A percentile compares a stretch with the other conserved stretches of the same genome.
These are phyloP conservation scores for Scenedesmus sp. DNA, from an alignment of 163 green algal species.

Conservation along the genomic window DNA sequence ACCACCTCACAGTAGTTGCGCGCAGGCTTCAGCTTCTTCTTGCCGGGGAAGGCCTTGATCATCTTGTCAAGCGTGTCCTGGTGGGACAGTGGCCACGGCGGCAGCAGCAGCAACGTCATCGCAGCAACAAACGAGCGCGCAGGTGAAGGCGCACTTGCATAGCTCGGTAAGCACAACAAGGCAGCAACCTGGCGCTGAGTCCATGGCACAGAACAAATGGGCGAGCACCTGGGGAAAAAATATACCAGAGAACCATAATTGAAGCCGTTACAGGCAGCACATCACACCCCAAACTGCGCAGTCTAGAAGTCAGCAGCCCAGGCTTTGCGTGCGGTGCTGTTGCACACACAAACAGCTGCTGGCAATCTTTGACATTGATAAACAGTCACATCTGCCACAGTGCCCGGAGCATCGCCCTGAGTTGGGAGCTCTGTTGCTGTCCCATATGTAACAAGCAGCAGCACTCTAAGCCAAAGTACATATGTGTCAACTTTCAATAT, in stretches of 20 bases:
- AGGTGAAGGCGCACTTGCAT: no score
- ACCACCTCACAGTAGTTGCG: constrained; percentile 56
- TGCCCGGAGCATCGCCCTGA: no score
- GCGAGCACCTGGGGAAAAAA: no score
- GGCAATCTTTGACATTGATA: neutral
- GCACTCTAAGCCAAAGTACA: no score
- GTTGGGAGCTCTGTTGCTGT: no score
- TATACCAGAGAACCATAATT: no score
- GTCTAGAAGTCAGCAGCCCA: neutral
- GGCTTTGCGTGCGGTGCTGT: neutral
- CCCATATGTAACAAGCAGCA: no score
- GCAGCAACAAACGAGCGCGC: neutral
- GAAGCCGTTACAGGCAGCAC: no score
- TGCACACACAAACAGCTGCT: neutral
- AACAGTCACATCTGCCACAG: no score
- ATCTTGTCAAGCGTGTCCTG: constrained; percentile 58
- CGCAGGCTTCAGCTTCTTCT: constrained; percentile 28
- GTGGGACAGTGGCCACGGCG: neutral
- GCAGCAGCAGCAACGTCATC: neutral
- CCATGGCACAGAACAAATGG: no score
- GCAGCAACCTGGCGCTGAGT: neutral
- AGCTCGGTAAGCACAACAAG: neutral
- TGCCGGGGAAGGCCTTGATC: constrained; percentile 48
- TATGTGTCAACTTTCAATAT: no score
- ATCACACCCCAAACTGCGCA: no score